Percentiles rank a stretch among this genome's conserved stretches.
phyloP scores from a whole-genome alignment of 1,284 basidiomycete species.

The Marasmius fiardii region DNA sequence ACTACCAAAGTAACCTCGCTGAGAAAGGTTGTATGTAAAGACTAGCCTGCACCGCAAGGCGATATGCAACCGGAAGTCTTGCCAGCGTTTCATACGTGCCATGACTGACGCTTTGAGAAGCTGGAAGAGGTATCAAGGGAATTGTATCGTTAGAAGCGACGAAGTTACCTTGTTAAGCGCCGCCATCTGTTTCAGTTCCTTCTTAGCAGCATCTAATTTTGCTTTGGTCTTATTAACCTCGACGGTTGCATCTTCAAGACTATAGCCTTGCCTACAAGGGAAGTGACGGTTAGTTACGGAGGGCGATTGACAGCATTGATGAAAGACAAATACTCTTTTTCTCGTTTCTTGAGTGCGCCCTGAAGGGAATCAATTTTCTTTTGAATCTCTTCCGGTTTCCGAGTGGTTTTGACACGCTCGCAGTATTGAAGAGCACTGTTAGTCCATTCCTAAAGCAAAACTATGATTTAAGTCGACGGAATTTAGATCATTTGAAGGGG shows the following conservation, averaged over 20 bases:
- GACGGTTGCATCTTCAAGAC: constrained; percentile 72
- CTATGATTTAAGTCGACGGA: not conserved
- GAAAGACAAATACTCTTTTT: constrained; percentile 48
- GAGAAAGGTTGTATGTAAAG: constrained; percentile 80
- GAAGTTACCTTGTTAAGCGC: constrained; percentile 57
- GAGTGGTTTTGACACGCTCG: constrained; percentile 53
- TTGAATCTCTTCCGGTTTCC: constrained; percentile 53
- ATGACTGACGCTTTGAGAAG: not conserved
- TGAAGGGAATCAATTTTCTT: constrained; percentile 62
- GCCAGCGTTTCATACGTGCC: constrained; percentile 53
- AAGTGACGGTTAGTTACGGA: not conserved
- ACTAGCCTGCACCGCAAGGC: constrained; percentile 81
- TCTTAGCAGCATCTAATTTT: constrained; percentile 53
- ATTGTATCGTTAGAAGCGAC: not conserved
- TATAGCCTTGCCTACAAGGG: constrained; percentile 61
- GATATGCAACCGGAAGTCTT: constrained; percentile 83
- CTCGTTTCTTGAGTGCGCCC: constrained; percentile 66
- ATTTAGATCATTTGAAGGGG: not conserved
- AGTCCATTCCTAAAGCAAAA: constrained; percentile 54
- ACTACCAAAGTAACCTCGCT: constrained; percentile 85
- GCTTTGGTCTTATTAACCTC: constrained; percentile 64
- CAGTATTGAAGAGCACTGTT: constrained; percentile 63
- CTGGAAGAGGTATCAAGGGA: not conserved
- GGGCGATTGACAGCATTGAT: constrained; percentile 6
- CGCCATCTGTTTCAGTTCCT: constrained; percentile 60